These are phyloP conservation scores for Pseudomassariella vexata DNA, from an alignment of 2,329 filamentous ascomycete genomes.

Conservation along the genomic window DNA sequence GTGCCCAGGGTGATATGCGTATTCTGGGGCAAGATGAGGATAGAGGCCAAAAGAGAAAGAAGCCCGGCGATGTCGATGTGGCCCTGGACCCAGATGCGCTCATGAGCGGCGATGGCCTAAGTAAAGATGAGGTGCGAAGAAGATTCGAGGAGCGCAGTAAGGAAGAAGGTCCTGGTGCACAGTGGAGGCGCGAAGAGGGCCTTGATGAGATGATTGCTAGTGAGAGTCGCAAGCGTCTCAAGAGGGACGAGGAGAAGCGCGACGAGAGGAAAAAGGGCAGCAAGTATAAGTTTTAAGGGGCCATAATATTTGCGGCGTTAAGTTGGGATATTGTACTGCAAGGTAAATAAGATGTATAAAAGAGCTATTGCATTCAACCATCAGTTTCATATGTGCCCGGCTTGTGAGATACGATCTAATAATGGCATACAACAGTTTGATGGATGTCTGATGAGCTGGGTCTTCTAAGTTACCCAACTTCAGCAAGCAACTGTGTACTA, in stretches of 20 bases:
- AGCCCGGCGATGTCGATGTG: constrained; percentile 91
- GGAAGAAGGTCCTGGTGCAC: constrained; percentile 60
- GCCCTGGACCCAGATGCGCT: constrained; percentile 83
- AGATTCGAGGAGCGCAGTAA: constrained; percentile 70
- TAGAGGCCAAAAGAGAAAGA: constrained; percentile 74
- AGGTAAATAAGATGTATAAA: background rate
- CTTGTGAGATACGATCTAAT: too few relatives aligned
- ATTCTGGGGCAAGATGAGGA: constrained; percentile 78
- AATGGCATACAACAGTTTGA: too few relatives aligned
- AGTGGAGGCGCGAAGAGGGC: constrained; percentile 78
- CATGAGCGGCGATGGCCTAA: constrained; percentile 67
- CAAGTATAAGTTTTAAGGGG: constrained; percentile 46
- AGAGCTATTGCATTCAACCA: background rate
- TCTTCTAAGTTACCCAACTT: too few relatives aligned
- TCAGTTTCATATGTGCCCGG: too few relatives aligned
- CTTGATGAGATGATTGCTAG: constrained; percentile 93
- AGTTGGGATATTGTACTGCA: background rate
- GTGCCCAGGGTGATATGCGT: constrained; percentile 44
- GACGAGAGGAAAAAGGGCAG: constrained; percentile 61
- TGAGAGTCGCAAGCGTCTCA: constrained; percentile 84
- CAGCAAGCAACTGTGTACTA: too few relatives aligned
- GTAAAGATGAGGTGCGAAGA: constrained; percentile 75
- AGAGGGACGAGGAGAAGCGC: constrained; percentile 75
- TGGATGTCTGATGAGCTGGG: too few relatives aligned
- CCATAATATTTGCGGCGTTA: background rate